Conservation (phyloP, 805 yeast species). For the Zygosaccharomyces kombuchaensis region DNA sequence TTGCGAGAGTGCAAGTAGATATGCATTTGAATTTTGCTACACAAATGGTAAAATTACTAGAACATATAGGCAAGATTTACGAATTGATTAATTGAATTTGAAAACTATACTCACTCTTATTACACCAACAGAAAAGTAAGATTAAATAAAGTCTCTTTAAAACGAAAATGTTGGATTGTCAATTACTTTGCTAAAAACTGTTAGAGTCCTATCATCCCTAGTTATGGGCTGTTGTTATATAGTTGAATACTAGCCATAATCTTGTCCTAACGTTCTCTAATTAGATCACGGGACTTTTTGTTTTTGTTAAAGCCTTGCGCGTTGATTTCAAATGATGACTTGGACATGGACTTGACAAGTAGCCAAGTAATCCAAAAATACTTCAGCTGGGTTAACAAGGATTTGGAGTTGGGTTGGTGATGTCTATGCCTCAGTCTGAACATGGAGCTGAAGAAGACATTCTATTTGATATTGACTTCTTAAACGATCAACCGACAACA, state of each 20-base stretch:
- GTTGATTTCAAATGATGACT: neutral
- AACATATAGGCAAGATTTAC: too few species aligned
- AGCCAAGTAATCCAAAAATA: neutral
- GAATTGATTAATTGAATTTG: too few species aligned
- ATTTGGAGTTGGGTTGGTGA: neutral
- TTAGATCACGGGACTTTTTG: conserved; percentile 5
- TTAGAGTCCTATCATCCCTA: too few species aligned
- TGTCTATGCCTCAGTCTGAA: conserved; percentile 7
- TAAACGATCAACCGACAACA: conserved; percentile 21
- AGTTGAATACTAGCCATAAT: too few species aligned
- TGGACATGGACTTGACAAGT: neutral
- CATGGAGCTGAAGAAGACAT: conserved; percentile 26
- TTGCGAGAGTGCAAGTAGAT: neutral
- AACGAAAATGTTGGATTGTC: too few species aligned
- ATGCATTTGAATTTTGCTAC: too few species aligned
- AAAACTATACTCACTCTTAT: too few species aligned
- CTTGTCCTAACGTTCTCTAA: neutral
- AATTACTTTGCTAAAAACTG: too few species aligned
- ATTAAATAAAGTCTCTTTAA: too few species aligned
- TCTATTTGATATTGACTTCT: conserved; percentile 39
- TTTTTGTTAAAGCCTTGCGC: neutral
- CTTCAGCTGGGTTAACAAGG: neutral
- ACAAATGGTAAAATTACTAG: too few species aligned
- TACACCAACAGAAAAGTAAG: too few species aligned
- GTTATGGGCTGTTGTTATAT: too few species aligned